Evolutionary conservation across 2,329 filamentous ascomycete genomes (phyloP), one percentile per base, ranked within the genome.

Genomic region (Tolypocladium ovalisporum): DNA sequence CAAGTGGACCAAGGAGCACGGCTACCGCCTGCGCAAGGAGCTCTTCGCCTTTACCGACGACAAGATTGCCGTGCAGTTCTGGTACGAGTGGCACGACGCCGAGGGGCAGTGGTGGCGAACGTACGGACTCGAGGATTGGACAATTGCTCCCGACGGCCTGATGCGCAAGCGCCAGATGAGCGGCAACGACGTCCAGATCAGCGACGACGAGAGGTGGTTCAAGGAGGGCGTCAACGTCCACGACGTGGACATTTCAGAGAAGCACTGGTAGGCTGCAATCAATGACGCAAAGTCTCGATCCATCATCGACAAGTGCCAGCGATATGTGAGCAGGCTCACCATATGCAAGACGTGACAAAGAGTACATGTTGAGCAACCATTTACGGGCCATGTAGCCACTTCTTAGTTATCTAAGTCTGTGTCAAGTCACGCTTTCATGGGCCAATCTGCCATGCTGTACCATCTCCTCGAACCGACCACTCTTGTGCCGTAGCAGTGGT

Each of bases 31-130:
- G 56, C 81, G 90, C 56, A 95, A 96, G 70, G 90, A 96, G 68
- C 75, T 96, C 1, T 96, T 95, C 70, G 79, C 88, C 1, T 94
- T 90, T 66, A 78, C 74, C 0, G 85, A 85, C 40, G 77, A 93
- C 70, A 87, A 78, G 71, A 93, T 92, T 62, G 90, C 90, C 1
- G 90, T 95, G 27, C 89, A 96, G 67, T 95, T 94, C 70, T 95
- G 90, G 90, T 95, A 93, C 66, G 87, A 95, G 71, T 92, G 84
- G 73, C 80, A 84, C 61, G 88, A 93, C 65, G 72, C 73, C 9
- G 64, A 77, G 1, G 86, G 87, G 40, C 84, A 89, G 69, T 96
- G 90, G 90, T 92, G 87, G 79, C 79, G 89, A n/a, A 91, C 87
- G 51, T 95, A 95, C 66, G 90, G 90, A 0, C 79, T 95, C 13